Percentiles rank a stretch among this genome's conserved stretches.
Evolutionary conservation across 495 filamentous ascomycete species (phyloP).

Genomic region (Glarea lozoyensis): DNA sequence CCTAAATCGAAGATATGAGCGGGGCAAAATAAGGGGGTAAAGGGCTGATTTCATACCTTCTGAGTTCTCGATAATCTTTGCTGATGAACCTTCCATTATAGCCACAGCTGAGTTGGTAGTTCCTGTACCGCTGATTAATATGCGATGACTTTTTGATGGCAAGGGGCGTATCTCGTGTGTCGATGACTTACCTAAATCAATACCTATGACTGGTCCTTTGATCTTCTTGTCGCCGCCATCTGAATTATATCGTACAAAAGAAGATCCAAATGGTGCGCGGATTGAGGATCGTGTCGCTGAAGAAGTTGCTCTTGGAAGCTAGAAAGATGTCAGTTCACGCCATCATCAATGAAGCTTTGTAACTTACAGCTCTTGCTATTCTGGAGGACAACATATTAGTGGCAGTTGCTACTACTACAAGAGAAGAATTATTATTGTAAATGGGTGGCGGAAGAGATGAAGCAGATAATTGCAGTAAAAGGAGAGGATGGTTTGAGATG

Average conservation of each 20-base stretch:
- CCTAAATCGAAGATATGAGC: constrained; percentile 38
- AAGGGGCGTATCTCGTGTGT: constrained; percentile 1
- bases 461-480: constrained; percentile 25
- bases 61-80: constrained; percentile 95
- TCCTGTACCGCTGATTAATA: constrained; percentile 36
- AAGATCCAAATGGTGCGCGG: constrained; percentile 37
- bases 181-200: constrained; percentile 79
- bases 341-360: constrained; percentile 8
- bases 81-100: constrained; percentile 91
- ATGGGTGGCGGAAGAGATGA: constrained; percentile 33
- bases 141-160: constrained; percentile 6
- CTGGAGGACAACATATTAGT: constrained; percentile 47
- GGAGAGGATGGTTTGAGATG: constrained; percentile 26
- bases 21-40: constrained; percentile 2
- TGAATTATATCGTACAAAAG: constrained; percentile 63
- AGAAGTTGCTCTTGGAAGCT: constrained; percentile 61
- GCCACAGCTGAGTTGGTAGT: constrained; percentile 98
- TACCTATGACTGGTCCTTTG: constrained; percentile 94
- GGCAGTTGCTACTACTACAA: constrained; percentile 10
- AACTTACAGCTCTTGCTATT: constrained; percentile 36
- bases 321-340: constrained; percentile 21
- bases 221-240: constrained; percentile 82
- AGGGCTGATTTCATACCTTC: constrained; percentile 54
- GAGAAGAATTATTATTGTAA: constrained; percentile 19
- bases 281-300: constrained; percentile 49